Base-by-base conservation (phyloP, 352 stramenopile species). In the Globisporangium heterothallicum region DNA sequence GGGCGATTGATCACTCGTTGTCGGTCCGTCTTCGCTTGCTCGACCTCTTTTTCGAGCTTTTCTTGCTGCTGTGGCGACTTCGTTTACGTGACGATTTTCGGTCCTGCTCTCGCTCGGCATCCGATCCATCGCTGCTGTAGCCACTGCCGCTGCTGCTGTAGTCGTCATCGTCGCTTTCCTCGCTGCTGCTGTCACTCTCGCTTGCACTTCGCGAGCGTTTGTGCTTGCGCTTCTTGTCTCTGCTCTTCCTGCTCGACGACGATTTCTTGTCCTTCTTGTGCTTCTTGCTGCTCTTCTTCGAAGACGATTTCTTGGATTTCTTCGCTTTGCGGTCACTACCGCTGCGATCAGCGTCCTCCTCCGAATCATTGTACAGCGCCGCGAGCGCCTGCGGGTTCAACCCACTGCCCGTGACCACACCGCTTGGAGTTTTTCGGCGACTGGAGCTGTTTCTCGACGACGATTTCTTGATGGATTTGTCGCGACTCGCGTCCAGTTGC, bases 341-440 rank as follows among this genome's bases (percentile, higher is more conserved):
- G 35, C 40, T 40, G n/a, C n/a, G n/a, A n/a, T n/a, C n/a, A n/a
- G n/a, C n/a, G 36, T 49, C 35, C 21, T 50, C 22, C 2, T 69
- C 58, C 21, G 54, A 61, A n/a, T 71, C 58, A 27, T 58, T 66
- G 49, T 80, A 75, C 44, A 86, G 79, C 35, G 79, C 79, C 21
- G 76, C 79, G 43, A 90, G 49, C 30, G 79, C 79, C 54, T 90
- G 79, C 9, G 79, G 77, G 43, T 90, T 90, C 18, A 90, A 49
- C 0, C 79, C 77, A 25, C 73, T 88, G 40, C 56, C 64, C 26
- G 51, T 53, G 19, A 32, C 61, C 36, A 50, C 61, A n/a, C n/a
- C n/a, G 9, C 13, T n/a, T 14, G 24, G n/a, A 43, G 24, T 24
- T 36, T 30, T 42, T 5, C 52, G 71, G 75, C 2, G 62, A 67